A percentile compares a stretch with the other conserved stretches of the same genome.
Conservation (phyloP, 768 basidiomycete genomes). For the Dioszegia hungarica region DNA sequence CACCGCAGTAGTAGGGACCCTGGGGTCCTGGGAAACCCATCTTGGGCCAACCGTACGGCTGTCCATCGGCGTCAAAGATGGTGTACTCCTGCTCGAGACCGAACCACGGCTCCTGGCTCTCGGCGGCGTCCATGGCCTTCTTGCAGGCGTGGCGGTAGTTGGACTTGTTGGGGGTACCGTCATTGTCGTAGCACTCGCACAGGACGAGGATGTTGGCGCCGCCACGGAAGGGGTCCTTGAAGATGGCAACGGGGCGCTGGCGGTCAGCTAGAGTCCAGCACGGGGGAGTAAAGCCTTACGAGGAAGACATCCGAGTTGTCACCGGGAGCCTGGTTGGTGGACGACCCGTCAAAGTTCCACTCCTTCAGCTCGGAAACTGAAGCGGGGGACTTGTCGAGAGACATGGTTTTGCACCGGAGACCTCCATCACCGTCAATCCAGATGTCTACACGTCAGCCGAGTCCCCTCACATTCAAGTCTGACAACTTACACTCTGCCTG, state of each 20-base stretch:
- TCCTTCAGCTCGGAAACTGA: constrained; percentile 86
- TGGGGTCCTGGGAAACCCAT: constrained; percentile 99
- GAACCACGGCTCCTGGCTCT: constrained; percentile 77
- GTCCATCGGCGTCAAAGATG: constrained; percentile 85
- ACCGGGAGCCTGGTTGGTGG: constrained; percentile 94
- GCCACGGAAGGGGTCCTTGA: constrained; percentile 98
- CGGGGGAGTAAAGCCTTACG: constrained; percentile 27
- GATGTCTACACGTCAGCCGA: constrained; percentile 61
- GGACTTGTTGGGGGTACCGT: constrained; percentile 94
- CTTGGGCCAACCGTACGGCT: constrained; percentile 94
- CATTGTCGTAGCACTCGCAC: constrained; percentile 96
- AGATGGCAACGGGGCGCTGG: constrained; percentile 82
- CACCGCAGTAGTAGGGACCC: constrained; percentile 99
- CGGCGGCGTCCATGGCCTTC: constrained; percentile 77
- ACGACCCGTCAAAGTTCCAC: constrained; percentile 99
- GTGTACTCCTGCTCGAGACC: constrained; percentile 99
- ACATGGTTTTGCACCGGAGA: constrained; percentile 97
- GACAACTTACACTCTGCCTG: constrained; percentile 66
- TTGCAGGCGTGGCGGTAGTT: constrained; percentile 91
- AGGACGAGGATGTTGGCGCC: constrained; percentile 97
- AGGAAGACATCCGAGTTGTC: constrained; percentile 96
- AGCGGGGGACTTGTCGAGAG: constrained; percentile 76
- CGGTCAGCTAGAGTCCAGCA: background rate
- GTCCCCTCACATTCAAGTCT: background rate
- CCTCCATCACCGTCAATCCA: constrained; percentile 96